Percentiles rank a stretch among this genome's conserved stretches.
phyloP scores from a whole-genome alignment of 768 basidiomycete species.

The Psilocybe subaeruginosa region DNA sequence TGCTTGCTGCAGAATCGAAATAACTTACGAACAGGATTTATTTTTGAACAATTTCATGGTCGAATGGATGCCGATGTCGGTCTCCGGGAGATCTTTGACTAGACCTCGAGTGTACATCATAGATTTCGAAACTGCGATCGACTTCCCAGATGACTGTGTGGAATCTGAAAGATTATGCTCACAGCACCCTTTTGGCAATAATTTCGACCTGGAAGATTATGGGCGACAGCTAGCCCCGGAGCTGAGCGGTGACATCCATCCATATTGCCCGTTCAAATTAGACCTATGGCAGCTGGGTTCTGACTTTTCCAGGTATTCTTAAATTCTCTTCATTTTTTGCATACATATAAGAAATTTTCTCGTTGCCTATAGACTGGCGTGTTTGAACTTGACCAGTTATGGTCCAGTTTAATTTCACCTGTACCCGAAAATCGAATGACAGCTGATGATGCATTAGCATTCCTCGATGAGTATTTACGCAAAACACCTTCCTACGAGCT shows the following conservation, averaged over 20 bases:
- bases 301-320: conserved; percentile 1
- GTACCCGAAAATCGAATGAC: not conserved
- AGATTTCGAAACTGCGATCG: conserved; percentile 17
- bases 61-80: conserved; percentile 11
- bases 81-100: not conserved
- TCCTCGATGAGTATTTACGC: not conserved
- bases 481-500: not conserved
- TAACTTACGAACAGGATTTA: conserved; percentile 1
- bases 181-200: not conserved
- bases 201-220: not conserved
- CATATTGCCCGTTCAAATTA: conserved; percentile 15
- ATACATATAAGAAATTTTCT: not conserved
- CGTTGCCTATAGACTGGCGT: not conserved
- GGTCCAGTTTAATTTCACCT: not conserved
- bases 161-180: not conserved
- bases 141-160: conserved; percentile 3
- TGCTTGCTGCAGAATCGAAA: too few relatives aligned
- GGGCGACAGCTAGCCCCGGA: conserved; percentile 3
- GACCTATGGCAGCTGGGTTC: conserved; percentile 18
- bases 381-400: not conserved
- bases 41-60: conserved; percentile 12
- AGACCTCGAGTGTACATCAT: conserved; percentile 16
- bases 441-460: not conserved
- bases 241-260: not conserved
- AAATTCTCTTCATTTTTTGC: not conserved